These are phyloP conservation scores for Yarrowia keelungensis DNA, from an alignment of 805 yeast genomes.

Conservation along the genomic window DNA sequence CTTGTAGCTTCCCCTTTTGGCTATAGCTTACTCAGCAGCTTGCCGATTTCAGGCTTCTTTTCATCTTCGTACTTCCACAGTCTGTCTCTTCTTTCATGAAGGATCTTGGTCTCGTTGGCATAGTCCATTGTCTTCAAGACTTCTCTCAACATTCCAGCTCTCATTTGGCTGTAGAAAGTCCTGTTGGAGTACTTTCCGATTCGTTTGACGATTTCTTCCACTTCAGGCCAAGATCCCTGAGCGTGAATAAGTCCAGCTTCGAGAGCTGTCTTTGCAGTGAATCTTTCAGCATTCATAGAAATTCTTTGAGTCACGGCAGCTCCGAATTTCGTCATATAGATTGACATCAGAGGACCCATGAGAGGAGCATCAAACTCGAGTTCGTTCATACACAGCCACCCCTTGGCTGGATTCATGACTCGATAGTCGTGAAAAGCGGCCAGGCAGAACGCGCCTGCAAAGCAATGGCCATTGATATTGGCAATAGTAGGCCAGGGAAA, in stretches of 20 bases:
- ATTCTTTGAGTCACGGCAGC: slow-evolving; percentile 46
- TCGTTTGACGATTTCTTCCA: slow-evolving; percentile 46
- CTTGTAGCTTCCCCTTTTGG: too few relatives aligned
- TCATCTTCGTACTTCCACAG: slow-evolving; percentile 36
- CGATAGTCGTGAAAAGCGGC: slow-evolving; percentile 52
- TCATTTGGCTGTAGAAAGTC: slow-evolving; percentile 29
- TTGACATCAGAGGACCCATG: slow-evolving; percentile 50
- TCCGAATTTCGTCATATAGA: slow-evolving; percentile 49
- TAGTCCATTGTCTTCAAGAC: slow-evolving; percentile 19
- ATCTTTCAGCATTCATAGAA: slow-evolving; percentile 50
- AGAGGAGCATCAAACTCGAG: slow-evolving; percentile 52
- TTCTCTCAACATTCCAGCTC: slow-evolving; percentile 8
- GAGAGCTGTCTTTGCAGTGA: slow-evolving; percentile 47
- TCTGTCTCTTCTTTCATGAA: slow-evolving; percentile 13
- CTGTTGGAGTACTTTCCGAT: slow-evolving; percentile 30
- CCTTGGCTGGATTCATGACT: slow-evolving; percentile 52
- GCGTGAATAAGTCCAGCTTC: slow-evolving; percentile 48
- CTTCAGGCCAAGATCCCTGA: slow-evolving; percentile 49
- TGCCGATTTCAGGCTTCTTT: neutral
- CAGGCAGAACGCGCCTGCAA: slow-evolving; percentile 53
- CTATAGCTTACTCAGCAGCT: slow-evolving; percentile 1
- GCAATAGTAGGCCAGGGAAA: slow-evolving; percentile 55
- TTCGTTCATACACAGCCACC: slow-evolving; percentile 53
- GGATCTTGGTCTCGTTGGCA: neutral
- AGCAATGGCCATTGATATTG: slow-evolving; percentile 52